These are phyloP conservation scores for Brassica napus DNA, from an alignment of 345 rosid species.

Conservation along the genomic window DNA sequence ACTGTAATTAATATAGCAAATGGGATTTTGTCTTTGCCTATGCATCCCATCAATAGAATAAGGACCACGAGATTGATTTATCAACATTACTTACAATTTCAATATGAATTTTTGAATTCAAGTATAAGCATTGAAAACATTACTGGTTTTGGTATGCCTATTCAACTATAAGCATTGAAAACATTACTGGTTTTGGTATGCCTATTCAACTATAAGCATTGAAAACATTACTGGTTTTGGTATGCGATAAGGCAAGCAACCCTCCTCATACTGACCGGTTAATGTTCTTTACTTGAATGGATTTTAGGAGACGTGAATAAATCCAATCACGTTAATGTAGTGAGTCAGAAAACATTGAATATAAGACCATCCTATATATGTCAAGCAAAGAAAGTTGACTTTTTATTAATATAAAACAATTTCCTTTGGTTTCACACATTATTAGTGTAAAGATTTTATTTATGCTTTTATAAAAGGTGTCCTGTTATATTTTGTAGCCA, in stretches of 20 bases:
- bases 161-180: neutral
- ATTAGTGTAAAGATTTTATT: neutral
- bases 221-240: neutral
- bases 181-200: neutral
- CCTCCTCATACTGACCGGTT: neutral
- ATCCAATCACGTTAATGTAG: neutral
- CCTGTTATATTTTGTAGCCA: neutral
- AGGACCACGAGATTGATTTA: neutral
- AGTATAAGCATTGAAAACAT: neutral
- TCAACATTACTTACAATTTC: neutral
- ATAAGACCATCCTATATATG: neutral
- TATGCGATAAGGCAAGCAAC: neutral
- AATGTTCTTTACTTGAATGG: neutral
- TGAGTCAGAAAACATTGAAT: neutral
- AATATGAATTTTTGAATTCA: neutral
- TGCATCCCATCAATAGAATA: neutral
- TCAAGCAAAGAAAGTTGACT: constrained; percentile 11
- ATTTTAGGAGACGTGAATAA: neutral
- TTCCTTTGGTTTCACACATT: neutral
- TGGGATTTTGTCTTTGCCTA: neutral
- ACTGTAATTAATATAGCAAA: constrained; percentile 4
- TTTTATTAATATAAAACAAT: neutral
- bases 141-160: neutral
- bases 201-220: neutral
- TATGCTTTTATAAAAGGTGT: neutral